Evolutionary conservation across 345 rosid species (phyloP).

Genomic region (Triadica sebifera): DNA sequence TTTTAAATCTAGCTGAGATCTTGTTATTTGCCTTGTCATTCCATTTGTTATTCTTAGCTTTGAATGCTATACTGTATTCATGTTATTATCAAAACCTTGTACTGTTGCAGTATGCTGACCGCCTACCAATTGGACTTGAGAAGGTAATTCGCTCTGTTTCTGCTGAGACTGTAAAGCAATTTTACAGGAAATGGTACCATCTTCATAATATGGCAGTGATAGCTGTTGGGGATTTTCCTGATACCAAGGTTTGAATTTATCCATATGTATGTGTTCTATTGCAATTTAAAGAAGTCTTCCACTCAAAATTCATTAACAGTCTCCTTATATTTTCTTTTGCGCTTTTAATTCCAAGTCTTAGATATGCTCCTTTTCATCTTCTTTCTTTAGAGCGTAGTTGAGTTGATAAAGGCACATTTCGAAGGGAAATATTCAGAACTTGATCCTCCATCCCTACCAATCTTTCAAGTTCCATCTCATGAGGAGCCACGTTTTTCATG

Average conservation of each 20-base stretch:
- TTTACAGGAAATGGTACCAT: constrained; percentile 83
- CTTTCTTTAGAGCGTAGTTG: constrained; percentile 63
- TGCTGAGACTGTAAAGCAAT: constrained; percentile 64
- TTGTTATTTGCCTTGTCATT: background rate
- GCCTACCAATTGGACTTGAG: constrained; percentile 88
- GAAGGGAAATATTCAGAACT: constrained; percentile 49
- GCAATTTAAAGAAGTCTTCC: background rate
- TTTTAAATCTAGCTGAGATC: background rate
- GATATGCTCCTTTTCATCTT: constrained; percentile 5
- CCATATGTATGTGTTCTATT: constrained; percentile 11
- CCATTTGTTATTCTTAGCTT: background rate
- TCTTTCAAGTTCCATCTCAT: constrained; percentile 73
- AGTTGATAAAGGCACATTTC: constrained; percentile 74
- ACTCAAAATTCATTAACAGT: constrained; percentile 19
- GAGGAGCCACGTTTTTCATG: constrained; percentile 72
- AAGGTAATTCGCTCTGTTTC: constrained; percentile 80
- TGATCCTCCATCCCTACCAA: constrained; percentile 48
- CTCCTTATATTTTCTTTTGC: background rate
- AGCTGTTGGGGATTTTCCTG: constrained; percentile 93
- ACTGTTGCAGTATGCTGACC: constrained; percentile 79
- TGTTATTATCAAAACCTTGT: constrained; percentile 10
- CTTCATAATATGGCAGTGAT: constrained; percentile 81
- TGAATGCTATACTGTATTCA: background rate
- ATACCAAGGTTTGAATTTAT: constrained; percentile 59
- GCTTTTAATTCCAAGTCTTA: background rate